phyloP scores from a whole-genome alignment of 2,329 filamentous ascomycete species.

The Penicillium aurantiogriseum region DNA sequence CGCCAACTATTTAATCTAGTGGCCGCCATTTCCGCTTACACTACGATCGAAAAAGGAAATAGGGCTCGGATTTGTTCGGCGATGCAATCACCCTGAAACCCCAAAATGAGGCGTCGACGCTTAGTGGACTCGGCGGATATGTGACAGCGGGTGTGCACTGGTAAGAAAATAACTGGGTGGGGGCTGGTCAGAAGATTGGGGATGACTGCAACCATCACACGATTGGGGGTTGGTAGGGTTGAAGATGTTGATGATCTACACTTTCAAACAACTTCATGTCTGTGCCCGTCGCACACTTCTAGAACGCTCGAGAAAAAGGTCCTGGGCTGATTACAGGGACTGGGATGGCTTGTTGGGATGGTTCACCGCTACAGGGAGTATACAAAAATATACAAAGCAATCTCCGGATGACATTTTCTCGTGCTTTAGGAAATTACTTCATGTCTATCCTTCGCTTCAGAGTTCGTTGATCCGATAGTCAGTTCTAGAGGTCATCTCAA shows the following conservation, averaged over 20 bases:
- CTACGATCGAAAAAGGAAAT: slow-evolving; percentile 3
- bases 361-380: slow-evolving; percentile 13
- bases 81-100: slow-evolving; percentile 26
- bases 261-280: slow-evolving; percentile 3
- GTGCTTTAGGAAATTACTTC: background rate
- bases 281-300: slow-evolving; percentile 4
- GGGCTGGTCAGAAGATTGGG: slow-evolving; percentile 4
- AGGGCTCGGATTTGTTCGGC: slow-evolving; percentile 21
- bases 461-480: background rate
- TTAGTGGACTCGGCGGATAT: slow-evolving; percentile 10
- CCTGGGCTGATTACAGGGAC: background rate
- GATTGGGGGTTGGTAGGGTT: background rate
- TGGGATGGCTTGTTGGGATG: background rate
- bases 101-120: slow-evolving; percentile 9
- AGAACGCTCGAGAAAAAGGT: background rate
- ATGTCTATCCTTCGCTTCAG: background rate
- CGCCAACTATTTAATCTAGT: slow-evolving; percentile 6
- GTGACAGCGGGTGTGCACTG: slow-evolving; percentile 23
- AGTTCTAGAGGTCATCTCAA: background rate
- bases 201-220: slow-evolving; percentile 1
- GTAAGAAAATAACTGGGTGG: slow-evolving; percentile 2
- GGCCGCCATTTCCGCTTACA: slow-evolving; percentile 13
- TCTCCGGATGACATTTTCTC: background rate
- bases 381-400: background rate
- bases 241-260: slow-evolving; percentile 1